A percentile compares a stretch with the other conserved stretches of the same genome.
Evolutionary conservation across 2,329 filamentous ascomycete genomes (phyloP).

Genomic region (Aureobasidium sp.): DNA sequence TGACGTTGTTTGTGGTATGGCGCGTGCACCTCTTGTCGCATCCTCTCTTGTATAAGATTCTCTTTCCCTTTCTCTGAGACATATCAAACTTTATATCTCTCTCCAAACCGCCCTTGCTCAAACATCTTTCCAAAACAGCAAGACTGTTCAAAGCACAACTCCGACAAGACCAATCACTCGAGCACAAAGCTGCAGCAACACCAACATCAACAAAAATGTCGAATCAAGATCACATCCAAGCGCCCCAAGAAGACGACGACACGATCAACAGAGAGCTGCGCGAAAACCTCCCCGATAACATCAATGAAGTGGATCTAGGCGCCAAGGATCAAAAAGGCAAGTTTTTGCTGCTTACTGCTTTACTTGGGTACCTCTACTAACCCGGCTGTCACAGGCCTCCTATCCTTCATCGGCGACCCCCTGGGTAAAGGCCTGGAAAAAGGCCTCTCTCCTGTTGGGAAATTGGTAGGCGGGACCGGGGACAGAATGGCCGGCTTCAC

Average conservation of each 20-base stretch:
- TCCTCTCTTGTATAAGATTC: too few relatives aligned
- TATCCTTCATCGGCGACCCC: constrained; percentile 25
- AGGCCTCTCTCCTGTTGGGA: constrained; percentile 23
- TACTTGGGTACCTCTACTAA: background rate
- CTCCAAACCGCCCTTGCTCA: too few relatives aligned
- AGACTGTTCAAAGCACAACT: too few relatives aligned
- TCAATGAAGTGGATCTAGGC: background rate
- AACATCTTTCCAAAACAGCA: too few relatives aligned
- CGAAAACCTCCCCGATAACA: background rate
- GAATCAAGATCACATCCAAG: background rate
- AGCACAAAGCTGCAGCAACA: background rate
- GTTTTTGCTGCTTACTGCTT: background rate
- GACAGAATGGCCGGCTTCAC: background rate
- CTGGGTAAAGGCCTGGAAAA: constrained; percentile 26
- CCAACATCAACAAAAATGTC: background rate
- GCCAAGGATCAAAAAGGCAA: background rate
- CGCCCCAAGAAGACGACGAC: background rate
- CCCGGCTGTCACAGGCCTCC: constrained; percentile 11
- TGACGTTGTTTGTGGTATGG: background rate
- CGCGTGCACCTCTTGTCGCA: background rate
- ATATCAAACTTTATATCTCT: background rate
- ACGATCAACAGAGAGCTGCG: background rate
- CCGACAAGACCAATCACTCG: too few relatives aligned
- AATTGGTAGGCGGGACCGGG: constrained; percentile 17
- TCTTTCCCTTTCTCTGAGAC: too few relatives aligned